Conservation (phyloP, 257 asterid species). For the Orobanche coerulescens region DNA sequence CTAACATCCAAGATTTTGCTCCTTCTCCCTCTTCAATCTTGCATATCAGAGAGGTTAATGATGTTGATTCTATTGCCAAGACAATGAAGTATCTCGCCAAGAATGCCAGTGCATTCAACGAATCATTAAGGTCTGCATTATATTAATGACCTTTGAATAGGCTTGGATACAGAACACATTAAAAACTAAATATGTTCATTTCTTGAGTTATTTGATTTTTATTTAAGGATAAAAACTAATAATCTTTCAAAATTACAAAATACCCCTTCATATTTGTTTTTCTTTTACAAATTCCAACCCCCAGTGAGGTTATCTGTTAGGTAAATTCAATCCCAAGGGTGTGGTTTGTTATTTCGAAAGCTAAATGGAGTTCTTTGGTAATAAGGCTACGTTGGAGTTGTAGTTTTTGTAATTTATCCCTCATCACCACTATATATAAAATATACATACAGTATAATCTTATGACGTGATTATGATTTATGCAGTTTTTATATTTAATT, state of each 20-base stretch:
- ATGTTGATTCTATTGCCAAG: constrained; percentile 64
- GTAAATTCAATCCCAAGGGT: too few relatives aligned
- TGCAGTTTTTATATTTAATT: too few relatives aligned
- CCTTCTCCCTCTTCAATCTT: constrained; percentile 63
- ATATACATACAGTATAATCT: too few relatives aligned
- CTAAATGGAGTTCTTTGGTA: too few relatives aligned
- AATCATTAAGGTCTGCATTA: constrained; percentile 56
- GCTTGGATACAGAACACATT: not conserved
- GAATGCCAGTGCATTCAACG: constrained; percentile 64
- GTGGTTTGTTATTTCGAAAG: too few relatives aligned
- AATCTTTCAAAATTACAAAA: not conserved
- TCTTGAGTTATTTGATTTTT: not conserved
- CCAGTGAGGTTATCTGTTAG: too few relatives aligned
- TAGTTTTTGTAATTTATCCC: too few relatives aligned
- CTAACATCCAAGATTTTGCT: constrained; percentile 87
- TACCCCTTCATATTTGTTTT: too few relatives aligned
- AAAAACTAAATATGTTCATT: not conserved
- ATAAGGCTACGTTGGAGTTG: too few relatives aligned
- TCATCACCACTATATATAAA: too few relatives aligned
- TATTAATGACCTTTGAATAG: not conserved
- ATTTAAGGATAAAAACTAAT: not conserved
- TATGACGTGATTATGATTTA: too few relatives aligned
- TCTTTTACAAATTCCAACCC: too few relatives aligned
- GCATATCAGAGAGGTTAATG: constrained; percentile 70
- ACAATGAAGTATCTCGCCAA: constrained; percentile 71